Base-by-base conservation (phyloP, 805 yeast species). In the Nematodospora valgi region DNA sequence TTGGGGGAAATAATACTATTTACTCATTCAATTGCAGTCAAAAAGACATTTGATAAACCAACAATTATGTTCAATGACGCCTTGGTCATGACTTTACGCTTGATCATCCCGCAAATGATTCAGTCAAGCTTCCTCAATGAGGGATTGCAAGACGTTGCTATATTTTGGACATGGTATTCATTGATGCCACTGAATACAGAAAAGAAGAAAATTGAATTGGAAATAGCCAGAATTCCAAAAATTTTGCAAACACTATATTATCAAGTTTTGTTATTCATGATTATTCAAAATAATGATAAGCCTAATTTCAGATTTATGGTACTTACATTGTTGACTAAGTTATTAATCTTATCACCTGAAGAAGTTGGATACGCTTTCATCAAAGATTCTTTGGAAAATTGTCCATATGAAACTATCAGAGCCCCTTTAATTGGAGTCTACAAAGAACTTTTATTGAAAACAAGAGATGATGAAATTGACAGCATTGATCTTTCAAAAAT, bases 371-470 rank as follows among this genome's bases (percentile, higher is more conserved):
- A 77, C 56, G 62, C 64, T 3, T 85, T 83, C 51, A 61, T 86
- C 11, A 51, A 68, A 16, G 87, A 86, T 49, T 70, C 87, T 0
- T 63, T 91, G 33, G 61, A 65, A 19, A 65, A 73, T 34, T 83
- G 91, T 49, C 89, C 93, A 2, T 76, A 70, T 49, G 77, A 70
- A 25, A 72, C 73, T 25, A 74, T 76, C 15, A 78, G 78, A 46
- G 68, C 81, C 16, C 78, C 78, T 3, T 59, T 78, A 23, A 71
- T 86, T 12, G 76, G 81, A 4, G 77, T 86, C 16, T 69, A 87
- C 49, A 86, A 82, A 53, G 86, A 81, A 46, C 64, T 87, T 43
- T 55, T 79, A 44, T 47, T 71, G 4, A 70, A 73, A 42, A 45
- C 46, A n/a, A 49, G 46, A 22, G 30, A 31, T 8, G 33, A 31